Evolutionary conservation across 2,329 filamentous ascomycete genomes (phyloP), one percentile per base, ranked within the genome.

Genomic region (Ascochyta pisi): DNA sequence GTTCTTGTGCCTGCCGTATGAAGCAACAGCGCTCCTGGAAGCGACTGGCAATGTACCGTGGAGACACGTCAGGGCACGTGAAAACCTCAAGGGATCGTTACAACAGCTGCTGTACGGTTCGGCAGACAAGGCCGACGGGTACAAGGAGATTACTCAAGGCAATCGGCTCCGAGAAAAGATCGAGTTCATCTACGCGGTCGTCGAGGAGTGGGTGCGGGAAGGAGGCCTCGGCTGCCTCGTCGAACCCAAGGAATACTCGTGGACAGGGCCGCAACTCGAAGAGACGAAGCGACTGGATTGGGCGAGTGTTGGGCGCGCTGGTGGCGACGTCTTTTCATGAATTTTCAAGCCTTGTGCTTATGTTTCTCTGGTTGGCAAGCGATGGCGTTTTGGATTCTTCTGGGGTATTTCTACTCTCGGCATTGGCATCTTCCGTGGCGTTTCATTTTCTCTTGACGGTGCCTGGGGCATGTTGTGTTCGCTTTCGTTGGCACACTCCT

Each of bases 161-260:
- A 94, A 94, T 71, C 84, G 88, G 62, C 85, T 94, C 70, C 85
- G 87, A 31, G 82, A 81, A 65, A 94, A 94, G 79, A 83, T 94
- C 54, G 83, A 86, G 56, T 93, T 93, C 70, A 85, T 93, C 66
- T 82, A 83, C 62, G 77, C 82, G 47, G 83, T 91, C 15, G 82
- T 92, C 10, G 83, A 83, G 61, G 88, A 91, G 71, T 94, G 90
- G 90, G 84, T 86, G 12, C 67, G 72, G 51, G 88, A 89, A 64
- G 87, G 86, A 3, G 90, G 90, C 2, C 76, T 93, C 29, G 90
- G 90, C 3, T 73, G 76, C 54, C 61, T 78, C 15, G 66, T 69
- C 8, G 69, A 75, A 9, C 69, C 68, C n/a, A 68, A 69, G 51
- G 56, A 67, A 26, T 69, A 81, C 48, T 70, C 68, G 15, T 82